Evolutionary conservation across 169 alveolate species (phyloP).

Genomic region (Cyclospora cayetanensis): DNA sequence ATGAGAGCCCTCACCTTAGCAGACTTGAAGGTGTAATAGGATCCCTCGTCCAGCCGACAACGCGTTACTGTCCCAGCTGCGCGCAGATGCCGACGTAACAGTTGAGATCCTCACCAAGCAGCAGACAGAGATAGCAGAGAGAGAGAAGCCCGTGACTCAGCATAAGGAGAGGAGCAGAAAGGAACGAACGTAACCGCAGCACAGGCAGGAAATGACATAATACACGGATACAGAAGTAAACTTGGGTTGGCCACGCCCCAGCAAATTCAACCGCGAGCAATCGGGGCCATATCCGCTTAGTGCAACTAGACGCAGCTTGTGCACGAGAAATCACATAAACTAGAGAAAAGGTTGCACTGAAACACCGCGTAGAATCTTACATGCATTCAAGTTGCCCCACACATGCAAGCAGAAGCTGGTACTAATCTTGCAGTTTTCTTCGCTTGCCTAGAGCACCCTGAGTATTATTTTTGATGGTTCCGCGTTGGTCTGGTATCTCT

Average conservation of each 20-base stretch:
- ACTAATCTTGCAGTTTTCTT: background rate
- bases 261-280: no score
- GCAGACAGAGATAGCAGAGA: background rate
- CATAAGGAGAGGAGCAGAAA: background rate
- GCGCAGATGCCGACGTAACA: background rate
- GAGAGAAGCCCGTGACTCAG: background rate
- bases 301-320: no score
- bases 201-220: background rate
- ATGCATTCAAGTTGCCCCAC: background rate
- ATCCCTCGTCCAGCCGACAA: conserved; percentile 46
- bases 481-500: background rate
- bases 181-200: background rate
- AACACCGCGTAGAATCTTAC: no score
- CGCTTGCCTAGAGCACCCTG: background rate
- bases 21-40: conserved; percentile 51
- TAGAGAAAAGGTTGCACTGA: no score
- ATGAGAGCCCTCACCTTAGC: conserved; percentile 4
- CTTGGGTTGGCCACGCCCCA: no score
- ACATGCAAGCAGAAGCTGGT: background rate
- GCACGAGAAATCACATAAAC: no score
- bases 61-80: background rate
- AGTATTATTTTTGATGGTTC: background rate
- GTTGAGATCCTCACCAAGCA: background rate
- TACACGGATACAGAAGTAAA: no score
- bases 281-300: no score